Evolutionary conservation across 768 basidiomycete species (phyloP).

Genomic region (Tulasnella sp.): DNA sequence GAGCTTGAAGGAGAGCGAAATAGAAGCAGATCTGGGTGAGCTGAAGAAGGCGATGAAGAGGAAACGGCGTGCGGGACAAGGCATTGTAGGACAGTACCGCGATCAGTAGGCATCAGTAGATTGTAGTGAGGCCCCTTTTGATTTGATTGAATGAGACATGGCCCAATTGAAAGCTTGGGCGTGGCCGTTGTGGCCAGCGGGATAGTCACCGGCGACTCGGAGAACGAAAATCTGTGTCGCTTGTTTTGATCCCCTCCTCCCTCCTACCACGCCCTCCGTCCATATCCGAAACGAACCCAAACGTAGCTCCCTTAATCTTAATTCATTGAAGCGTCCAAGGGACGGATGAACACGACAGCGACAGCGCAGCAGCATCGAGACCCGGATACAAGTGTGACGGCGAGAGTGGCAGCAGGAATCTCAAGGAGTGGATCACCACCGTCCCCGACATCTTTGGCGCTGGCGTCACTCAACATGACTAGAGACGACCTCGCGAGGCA

Average conservation of each 20-base stretch:
- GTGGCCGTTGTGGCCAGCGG: too few relatives aligned
- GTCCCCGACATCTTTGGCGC: slow-evolving; percentile 65
- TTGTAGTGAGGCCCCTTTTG: too few relatives aligned
- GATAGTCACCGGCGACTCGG: too few relatives aligned
- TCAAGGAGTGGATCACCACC: neutral
- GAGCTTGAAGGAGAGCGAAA: slow-evolving; percentile 52
- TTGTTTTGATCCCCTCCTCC: too few relatives aligned
- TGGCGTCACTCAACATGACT: slow-evolving; percentile 63
- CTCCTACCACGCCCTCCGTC: neutral
- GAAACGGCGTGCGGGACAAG: slow-evolving; percentile 25
- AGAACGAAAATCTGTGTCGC: too few relatives aligned
- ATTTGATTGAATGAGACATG: too few relatives aligned
- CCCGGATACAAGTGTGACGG: neutral
- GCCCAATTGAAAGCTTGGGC: too few relatives aligned
- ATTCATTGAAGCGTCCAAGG: neutral
- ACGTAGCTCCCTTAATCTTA: neutral
- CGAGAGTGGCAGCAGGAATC: slow-evolving; percentile 1
- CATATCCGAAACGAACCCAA: neutral
- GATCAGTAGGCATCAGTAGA: neutral
- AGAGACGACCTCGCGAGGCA: slow-evolving; percentile 61
- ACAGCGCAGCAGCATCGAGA: neutral
- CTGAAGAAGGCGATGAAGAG: slow-evolving; percentile 67
- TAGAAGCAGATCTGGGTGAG: slow-evolving; percentile 67
- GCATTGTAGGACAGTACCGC: slow-evolving; percentile 6
- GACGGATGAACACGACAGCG: too few relatives aligned